Conservation (phyloP, 2,329 filamentous ascomycete genomes). For the Atkinsonella texensis region DNA sequence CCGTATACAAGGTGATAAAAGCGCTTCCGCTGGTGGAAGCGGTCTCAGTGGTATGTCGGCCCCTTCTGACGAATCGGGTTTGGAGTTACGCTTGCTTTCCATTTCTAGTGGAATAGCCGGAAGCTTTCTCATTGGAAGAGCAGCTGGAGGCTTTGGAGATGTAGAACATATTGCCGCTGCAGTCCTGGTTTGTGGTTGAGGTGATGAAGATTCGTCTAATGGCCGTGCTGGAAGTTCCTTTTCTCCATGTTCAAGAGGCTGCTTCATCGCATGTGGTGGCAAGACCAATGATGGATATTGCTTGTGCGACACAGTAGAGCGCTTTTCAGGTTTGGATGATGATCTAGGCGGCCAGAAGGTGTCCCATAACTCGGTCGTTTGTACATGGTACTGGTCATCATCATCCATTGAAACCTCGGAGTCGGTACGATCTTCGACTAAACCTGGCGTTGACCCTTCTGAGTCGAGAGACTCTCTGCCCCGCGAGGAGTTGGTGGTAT, state of each 20-base stretch:
- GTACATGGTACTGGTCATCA: slow-evolving; percentile 35
- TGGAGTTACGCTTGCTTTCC: slow-evolving; percentile 1
- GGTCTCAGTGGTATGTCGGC: slow-evolving; percentile 16
- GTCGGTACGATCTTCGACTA: slow-evolving; percentile 38
- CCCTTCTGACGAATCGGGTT: background rate
- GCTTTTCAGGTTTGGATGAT: slow-evolving; percentile 3
- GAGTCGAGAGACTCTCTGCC: slow-evolving; percentile 25
- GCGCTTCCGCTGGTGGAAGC: slow-evolving; percentile 16
- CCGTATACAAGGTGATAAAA: slow-evolving; percentile 13
- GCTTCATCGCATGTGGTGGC: slow-evolving; percentile 13
- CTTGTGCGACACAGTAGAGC: slow-evolving; percentile 11
- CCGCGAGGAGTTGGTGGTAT: background rate
- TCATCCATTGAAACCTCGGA: slow-evolving; percentile 40
- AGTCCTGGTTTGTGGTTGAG: slow-evolving; percentile 9
- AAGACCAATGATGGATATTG: slow-evolving; percentile 21
- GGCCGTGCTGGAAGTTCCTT: slow-evolving; percentile 14
- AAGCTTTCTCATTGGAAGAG: slow-evolving; percentile 2
- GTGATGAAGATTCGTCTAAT: slow-evolving; percentile 11
- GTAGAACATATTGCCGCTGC: slow-evolving; percentile 26
- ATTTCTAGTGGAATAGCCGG: background rate
- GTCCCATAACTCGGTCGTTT: slow-evolving; percentile 37
- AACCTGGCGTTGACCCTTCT: slow-evolving; percentile 32
- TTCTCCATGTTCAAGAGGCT: slow-evolving; percentile 4
- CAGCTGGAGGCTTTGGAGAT: slow-evolving; percentile 23
- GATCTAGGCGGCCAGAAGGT: slow-evolving; percentile 29